Base-by-base conservation (phyloP, 2,329 filamentous ascomycete species). In the Neopestalotiopsis rosae region DNA sequence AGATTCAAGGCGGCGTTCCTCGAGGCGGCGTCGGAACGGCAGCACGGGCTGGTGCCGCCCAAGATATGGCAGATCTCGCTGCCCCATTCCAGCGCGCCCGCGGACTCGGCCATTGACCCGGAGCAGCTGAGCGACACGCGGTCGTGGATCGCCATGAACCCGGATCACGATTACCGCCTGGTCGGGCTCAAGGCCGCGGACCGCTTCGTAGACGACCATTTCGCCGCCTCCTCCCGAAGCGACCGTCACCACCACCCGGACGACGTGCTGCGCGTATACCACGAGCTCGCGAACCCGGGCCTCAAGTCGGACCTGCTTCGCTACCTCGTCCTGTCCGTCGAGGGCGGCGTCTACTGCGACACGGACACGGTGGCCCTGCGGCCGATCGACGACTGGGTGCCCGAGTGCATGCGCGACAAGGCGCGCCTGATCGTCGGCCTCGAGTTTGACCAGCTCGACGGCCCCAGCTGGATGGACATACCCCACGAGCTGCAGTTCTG, bases 261-360 rank as follows among this genome's bases (percentile, higher is more conserved):
- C 65, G 57, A 67, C 2, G 69, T 79, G 4, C 24, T 71, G 14
- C 57, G 72, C 2, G 69, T 73, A 0, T 80, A 76, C 70, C 45
- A 68, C 6, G 65, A 69, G 10, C 67, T 78, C 34, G 69, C 69
- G 4, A 77, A 76, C 58, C 75, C 75, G 5, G 78, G 76, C 24
- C 73, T 78, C 66, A 77, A 76, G 63, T 79, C 78, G 10, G 90
- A 92, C 76, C 80, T 92, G 9, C 79, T 92, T 65, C 87, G 90
- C 9, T 92, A 92, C 76, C 84, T 92, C 68, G 81, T 92, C 73
- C 89, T 92, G 86, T 91, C 90, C 74, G 86, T 88, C 5, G 89
- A 91, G 74, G 89, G 89, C 28, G 89, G 87, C 32, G 77, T 88
- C 1, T 84, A 83, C 68, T 80, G 81, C 66, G 81, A 84, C 61